These are phyloP conservation scores for Leptographium flavum DNA, from an alignment of 2,329 filamentous ascomycete genomes.

Conservation along the genomic window DNA sequence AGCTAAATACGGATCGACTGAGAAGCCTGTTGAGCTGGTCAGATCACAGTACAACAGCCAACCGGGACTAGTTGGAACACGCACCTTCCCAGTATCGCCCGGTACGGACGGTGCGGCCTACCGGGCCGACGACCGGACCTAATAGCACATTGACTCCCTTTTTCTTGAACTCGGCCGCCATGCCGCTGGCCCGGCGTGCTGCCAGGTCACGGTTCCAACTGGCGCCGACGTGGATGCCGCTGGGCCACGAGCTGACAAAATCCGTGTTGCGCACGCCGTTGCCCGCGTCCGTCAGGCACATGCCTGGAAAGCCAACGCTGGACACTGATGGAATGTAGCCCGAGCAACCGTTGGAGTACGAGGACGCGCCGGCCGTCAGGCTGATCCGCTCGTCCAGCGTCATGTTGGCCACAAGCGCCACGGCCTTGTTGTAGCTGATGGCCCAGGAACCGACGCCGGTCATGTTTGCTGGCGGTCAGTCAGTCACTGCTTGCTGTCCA, in stretches of 20 bases:
- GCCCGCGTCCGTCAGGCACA: conserved; percentile 30
- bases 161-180: conserved; percentile 60
- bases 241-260: conserved; percentile 25
- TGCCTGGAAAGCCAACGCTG: conserved; percentile 26
- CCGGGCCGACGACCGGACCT: conserved; percentile 58
- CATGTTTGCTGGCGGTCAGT: conserved; percentile 34
- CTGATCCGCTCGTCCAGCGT: conserved; percentile 66
- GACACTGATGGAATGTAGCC: conserved; percentile 27
- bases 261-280: conserved; percentile 28
- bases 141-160: conserved; percentile 72
- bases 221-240: conserved; percentile 5
- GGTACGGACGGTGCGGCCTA: conserved; percentile 44
- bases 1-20: conserved; percentile 48
- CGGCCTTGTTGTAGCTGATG: conserved; percentile 51
- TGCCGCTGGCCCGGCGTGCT: conserved; percentile 51
- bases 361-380: conserved; percentile 56
- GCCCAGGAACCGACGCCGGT: conserved; percentile 51
- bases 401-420: conserved; percentile 52
- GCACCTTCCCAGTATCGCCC: conserved; percentile 46
- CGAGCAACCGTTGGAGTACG: conserved; percentile 32
- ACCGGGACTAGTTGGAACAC: neutral
- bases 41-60: neutral
- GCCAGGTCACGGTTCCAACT: conserved; percentile 61
- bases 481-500: too few species aligned
- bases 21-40: conserved; percentile 17